Evolutionary conservation across 495 filamentous ascomycete genomes (phyloP).

Genomic region (Haplographium delicatum): DNA sequence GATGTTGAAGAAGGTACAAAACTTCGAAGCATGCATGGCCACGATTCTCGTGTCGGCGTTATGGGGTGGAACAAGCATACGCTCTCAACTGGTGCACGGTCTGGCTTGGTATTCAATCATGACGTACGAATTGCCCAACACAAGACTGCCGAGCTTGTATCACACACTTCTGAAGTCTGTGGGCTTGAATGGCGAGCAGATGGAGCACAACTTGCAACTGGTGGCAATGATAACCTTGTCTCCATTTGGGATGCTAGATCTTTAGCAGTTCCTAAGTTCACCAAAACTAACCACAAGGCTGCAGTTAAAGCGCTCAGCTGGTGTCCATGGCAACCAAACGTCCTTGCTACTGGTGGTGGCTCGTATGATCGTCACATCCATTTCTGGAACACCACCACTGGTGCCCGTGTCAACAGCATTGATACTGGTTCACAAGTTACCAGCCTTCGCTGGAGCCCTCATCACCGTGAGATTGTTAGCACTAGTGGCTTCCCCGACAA

Average conservation of each 20-base stretch:
- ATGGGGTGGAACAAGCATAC: conserved; percentile 99
- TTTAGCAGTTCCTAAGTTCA: conserved; percentile 89
- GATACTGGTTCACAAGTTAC: conserved; percentile 97
- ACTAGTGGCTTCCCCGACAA: conserved; percentile 98
- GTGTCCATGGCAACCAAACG: conserved; percentile 98
- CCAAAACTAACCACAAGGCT: conserved; percentile 98
- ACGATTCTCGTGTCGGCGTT: conserved; percentile 92
- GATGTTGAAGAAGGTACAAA: conserved; percentile 93
- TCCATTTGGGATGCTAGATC: conserved; percentile 98
- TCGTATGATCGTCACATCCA: conserved; percentile 97
- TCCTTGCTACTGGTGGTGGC: conserved; percentile 93
- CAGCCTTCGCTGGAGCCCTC: conserved; percentile 87
- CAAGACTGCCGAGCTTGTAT: conserved; percentile 94
- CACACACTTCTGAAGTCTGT: conserved; percentile 95
- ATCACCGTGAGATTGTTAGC: conserved; percentile 97
- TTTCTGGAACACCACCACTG: conserved; percentile 99
- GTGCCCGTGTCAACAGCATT: conserved; percentile 96
- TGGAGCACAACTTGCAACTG: conserved; percentile 91
- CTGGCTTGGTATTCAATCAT: conserved; percentile 96
- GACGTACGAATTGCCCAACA: conserved; percentile 97
- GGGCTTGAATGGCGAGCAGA: conserved; percentile 96
- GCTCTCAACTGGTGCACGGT: conserved; percentile 88
- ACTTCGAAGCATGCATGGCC: conserved; percentile 96
- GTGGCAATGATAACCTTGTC: conserved; percentile 97
- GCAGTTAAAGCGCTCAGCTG: conserved; percentile 97